Conservation (phyloP, 331 rosid genomes). For the Rosa hybrid region DNA sequence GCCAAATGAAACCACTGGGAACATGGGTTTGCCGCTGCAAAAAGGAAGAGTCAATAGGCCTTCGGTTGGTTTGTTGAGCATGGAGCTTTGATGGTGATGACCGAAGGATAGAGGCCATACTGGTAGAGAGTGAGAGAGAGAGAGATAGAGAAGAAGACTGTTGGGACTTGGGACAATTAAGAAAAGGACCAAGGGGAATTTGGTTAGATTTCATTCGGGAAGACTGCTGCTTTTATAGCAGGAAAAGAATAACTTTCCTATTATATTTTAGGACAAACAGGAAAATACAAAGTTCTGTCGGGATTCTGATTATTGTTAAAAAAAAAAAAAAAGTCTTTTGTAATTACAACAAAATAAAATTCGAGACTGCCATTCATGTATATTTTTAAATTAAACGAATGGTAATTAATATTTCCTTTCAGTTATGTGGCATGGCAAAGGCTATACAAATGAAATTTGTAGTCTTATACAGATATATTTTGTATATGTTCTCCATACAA, state of each 20-base stretch:
- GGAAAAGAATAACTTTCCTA: neutral
- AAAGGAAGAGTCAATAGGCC: slow-evolving; percentile 26
- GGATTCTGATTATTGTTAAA: no score
- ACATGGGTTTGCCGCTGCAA: slow-evolving; percentile 29
- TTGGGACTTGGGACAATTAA: neutral
- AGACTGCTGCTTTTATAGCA: neutral
- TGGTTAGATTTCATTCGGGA: neutral
- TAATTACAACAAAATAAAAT: no score
- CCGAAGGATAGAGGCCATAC: neutral
- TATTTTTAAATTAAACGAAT: no score
- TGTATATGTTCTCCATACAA: no score
- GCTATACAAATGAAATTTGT: no score
- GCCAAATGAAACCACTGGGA: slow-evolving; percentile 66
- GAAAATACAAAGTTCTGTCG: no score
- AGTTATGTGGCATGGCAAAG: no score
- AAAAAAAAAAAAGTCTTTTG: no score
- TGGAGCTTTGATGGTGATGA: slow-evolving; percentile 2
- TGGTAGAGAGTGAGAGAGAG: neutral
- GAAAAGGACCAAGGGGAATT: neutral
- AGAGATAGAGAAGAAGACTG: neutral
- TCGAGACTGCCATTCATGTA: no score
- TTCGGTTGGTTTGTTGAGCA: neutral
- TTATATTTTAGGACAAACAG: no score
- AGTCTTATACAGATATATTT: no score
- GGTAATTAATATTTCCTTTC: no score